Conservation (phyloP, 345 rosid species). For the Rhodomyrtus tomentosa region DNA sequence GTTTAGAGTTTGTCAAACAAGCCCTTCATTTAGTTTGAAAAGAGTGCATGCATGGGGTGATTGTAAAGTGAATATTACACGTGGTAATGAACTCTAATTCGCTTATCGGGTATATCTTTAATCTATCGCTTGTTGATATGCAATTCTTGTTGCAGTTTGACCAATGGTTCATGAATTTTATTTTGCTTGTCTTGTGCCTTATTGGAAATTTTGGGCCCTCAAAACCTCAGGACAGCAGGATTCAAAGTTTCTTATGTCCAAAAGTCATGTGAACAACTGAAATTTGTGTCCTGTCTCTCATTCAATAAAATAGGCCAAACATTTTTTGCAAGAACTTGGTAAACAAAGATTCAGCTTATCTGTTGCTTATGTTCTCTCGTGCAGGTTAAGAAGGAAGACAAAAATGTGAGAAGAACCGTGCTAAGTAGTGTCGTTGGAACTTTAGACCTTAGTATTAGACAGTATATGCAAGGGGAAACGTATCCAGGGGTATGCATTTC, state of each 20-base stretch:
- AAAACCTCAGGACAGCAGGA: neutral
- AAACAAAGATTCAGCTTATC: neutral
- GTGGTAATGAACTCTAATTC: neutral
- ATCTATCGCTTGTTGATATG: neutral
- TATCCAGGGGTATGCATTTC: constrained; percentile 11
- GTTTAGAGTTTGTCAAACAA: neutral
- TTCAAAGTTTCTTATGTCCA: neutral
- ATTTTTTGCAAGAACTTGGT: neutral
- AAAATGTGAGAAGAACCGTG: constrained; percentile 13
- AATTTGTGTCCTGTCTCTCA: neutral
- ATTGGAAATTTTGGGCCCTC: neutral
- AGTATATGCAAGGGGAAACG: constrained; percentile 12
- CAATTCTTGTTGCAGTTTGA: neutral
- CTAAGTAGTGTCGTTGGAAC: constrained; percentile 17
- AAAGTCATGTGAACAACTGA: neutral
- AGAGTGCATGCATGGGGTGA: neutral
- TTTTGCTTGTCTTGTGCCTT: neutral
- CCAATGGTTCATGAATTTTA: neutral
- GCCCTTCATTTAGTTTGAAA: neutral
- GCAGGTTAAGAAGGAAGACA: constrained; percentile 15
- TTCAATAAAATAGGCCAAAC: neutral
- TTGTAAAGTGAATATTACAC: neutral
- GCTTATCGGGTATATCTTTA: neutral
- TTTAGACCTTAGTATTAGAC: constrained; percentile 10
- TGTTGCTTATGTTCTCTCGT: neutral